Base-by-base conservation (phyloP, 1,284 basidiomycete species). In the Moesziomyces globuligerus region DNA sequence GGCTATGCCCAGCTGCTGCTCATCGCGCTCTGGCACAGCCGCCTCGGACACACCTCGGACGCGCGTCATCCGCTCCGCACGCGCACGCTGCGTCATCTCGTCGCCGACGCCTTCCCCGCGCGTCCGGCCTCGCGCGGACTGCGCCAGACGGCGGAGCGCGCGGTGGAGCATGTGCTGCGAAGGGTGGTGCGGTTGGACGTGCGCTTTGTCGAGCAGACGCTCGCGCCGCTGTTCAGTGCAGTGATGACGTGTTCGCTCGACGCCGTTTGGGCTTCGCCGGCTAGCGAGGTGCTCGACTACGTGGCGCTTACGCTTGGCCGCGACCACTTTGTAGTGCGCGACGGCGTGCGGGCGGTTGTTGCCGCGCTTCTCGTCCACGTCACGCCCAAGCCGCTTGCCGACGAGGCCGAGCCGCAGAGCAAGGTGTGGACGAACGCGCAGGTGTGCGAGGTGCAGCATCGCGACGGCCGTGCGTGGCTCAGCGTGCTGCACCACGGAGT, bases 271-370 rank as follows among this genome's bases (percentile, higher is more conserved):
- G 17, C 51, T 5, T 61, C 68, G 28, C 82, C 82, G 0, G 75
- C 74, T 0, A 58, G 74, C 8, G 79, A 80, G 34, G 56, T 82
- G 28, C 64, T 83, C 24, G 71, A 80, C 13, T 83, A 83, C 24
- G 61, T 82, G 23, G 78, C 78, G 1, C 45, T 64, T 24, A 81
- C 79, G 0, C 76, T 83, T 25, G 62, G 72, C 3, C 47, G 60
- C 23, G 53, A 66, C 29, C 81, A 83, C 40, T 82, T 66, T 39
- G 72, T 71, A 3, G 80, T 81, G 21, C 58, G 55, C 17, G 73
- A 72, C 7, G 82, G 82, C 10, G 80, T 83, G 0, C 56, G 67
- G 11, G 53, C 45, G 4, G 80, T 79, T 7, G 79, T 79, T 13
- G 37, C 48, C 17, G 49, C 50, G 1, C 66, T 83, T 7, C 44